Percentiles rank a stretch among this genome's conserved stretches.
phyloP scores from a whole-genome alignment of 2,329 filamentous ascomycete genomes.

The Graphiopsis chlorocephala region DNA sequence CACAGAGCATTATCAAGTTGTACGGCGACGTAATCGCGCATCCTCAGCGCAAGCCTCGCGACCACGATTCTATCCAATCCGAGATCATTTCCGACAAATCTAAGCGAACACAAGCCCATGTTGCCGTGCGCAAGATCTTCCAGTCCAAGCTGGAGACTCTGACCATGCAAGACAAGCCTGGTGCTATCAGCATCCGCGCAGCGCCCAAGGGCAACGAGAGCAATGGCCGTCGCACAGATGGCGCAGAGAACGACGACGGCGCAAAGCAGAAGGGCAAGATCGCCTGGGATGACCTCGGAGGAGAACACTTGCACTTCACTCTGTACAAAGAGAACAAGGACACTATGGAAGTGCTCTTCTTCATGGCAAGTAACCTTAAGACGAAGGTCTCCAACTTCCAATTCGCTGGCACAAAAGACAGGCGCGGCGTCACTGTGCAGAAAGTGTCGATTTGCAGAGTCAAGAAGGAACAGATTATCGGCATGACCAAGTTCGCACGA shows the following conservation, averaged over 20 bases:
- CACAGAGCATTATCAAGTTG: constrained; percentile 53
- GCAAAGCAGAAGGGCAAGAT: constrained; percentile 43
- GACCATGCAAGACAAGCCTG: constrained; percentile 68
- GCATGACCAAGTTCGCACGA: constrained; percentile 60
- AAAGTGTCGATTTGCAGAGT: constrained; percentile 67
- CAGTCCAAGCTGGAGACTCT: constrained; percentile 71
- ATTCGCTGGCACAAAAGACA: constrained; percentile 89
- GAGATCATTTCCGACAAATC: constrained; percentile 59
- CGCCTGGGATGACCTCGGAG: constrained; percentile 65
- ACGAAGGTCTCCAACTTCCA: constrained; percentile 66
- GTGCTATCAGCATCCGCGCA: constrained; percentile 63
- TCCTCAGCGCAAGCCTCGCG: constrained; percentile 55
- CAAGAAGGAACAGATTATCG: constrained; percentile 61
- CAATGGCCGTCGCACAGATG: constrained; percentile 21
- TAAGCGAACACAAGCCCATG: constrained; percentile 61
- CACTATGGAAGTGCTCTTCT: constrained; percentile 85
- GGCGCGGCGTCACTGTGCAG: constrained; percentile 81
- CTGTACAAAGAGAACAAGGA: constrained; percentile 97
- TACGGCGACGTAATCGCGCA: constrained; percentile 53
- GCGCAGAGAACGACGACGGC: constrained; percentile 4
- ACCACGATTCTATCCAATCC: constrained; percentile 54
- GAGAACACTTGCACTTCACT: constrained; percentile 84
- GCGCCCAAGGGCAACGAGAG: constrained; percentile 27
- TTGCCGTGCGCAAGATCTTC: constrained; percentile 73
- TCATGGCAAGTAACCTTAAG: constrained; percentile 70